Percentiles rank a stretch among this genome's conserved stretches.
Evolutionary conservation across 176 grass and related monocot genomes (phyloP).

Genomic region (Carex parvula): DNA sequence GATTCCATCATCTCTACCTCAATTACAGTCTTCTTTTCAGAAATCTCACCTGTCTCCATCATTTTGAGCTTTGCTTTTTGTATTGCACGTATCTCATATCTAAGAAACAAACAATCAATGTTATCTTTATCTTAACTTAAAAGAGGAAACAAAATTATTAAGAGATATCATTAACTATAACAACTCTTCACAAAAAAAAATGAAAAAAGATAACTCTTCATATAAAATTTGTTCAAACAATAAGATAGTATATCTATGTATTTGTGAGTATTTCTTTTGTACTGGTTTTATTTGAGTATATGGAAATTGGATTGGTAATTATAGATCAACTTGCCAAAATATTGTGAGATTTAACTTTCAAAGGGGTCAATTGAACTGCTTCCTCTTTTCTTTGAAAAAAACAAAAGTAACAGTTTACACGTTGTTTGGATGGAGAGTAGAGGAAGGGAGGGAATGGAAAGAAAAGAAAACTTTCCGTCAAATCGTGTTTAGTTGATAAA

Average conservation of each 20-base stretch:
- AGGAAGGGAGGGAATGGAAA: too few relatives aligned
- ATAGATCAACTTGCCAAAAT: too few relatives aligned
- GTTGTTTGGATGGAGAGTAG: too few relatives aligned
- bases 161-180: slow-evolving; percentile 11
- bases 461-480: too few relatives aligned
- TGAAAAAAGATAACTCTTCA: neutral
- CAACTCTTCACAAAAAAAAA: neutral
- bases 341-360: neutral
- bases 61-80: slow-evolving; percentile 61
- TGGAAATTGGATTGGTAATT: neutral
- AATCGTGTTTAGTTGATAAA: too few relatives aligned
- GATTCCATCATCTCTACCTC: slow-evolving; percentile 95
- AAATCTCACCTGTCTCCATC: slow-evolving; percentile 47
- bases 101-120: slow-evolving; percentile 30
- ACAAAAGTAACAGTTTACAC: neutral
- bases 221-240: neutral
- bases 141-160: neutral
- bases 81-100: slow-evolving; percentile 71
- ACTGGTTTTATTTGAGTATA: neutral
- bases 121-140: neutral
- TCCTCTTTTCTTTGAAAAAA: neutral
- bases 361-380: neutral
- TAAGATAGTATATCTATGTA: neutral
- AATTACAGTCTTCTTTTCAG: slow-evolving; percentile 42
- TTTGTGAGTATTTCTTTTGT: neutral